phyloP scores from a whole-genome alignment of 257 asterid species.

The Thymus quinquecostatus region DNA sequence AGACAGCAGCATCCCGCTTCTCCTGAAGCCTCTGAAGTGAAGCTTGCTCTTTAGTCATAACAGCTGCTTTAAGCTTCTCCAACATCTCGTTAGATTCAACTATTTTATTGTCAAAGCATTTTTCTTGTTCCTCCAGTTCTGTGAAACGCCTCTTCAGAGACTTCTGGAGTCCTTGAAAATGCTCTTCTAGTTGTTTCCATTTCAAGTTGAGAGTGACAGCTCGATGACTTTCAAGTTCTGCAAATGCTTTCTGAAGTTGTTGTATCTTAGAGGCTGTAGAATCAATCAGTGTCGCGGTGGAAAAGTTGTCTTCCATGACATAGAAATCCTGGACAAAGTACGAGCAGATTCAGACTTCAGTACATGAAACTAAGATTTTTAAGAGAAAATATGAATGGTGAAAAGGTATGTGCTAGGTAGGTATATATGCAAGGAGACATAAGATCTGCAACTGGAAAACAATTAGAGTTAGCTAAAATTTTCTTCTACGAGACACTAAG shows the following conservation, averaged over 20 bases:
- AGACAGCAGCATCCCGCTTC: slow-evolving; percentile 85
- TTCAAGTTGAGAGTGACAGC: slow-evolving; percentile 75
- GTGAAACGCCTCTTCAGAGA: slow-evolving; percentile 87
- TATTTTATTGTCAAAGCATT: slow-evolving; percentile 61
- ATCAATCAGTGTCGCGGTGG: slow-evolving; percentile 60
- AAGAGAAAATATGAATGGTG: neutral
- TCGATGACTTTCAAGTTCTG: slow-evolving; percentile 86
- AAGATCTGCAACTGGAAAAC: slow-evolving; percentile 3
- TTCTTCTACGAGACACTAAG: neutral
- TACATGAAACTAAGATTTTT: slow-evolving; percentile 1
- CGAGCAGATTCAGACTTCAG: slow-evolving; percentile 28
- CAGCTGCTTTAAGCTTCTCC: slow-evolving; percentile 70
- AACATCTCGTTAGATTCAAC: slow-evolving; percentile 54
- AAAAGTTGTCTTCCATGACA: slow-evolving; percentile 65
- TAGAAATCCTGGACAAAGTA: slow-evolving; percentile 34
- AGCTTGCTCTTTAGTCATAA: slow-evolving; percentile 66
- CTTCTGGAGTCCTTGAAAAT: slow-evolving; percentile 81
- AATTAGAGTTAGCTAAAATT: neutral
- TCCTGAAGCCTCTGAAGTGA: slow-evolving; percentile 75
- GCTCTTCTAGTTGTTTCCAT: slow-evolving; percentile 93
- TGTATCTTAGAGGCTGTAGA: slow-evolving; percentile 73
- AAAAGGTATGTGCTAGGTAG: neutral
- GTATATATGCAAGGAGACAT: neutral
- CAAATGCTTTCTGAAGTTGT: slow-evolving; percentile 84
- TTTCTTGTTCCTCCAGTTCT: slow-evolving; percentile 86